Conservation (phyloP, 352 stramenopile species). For the Pelagophyceae sp. region DNA sequence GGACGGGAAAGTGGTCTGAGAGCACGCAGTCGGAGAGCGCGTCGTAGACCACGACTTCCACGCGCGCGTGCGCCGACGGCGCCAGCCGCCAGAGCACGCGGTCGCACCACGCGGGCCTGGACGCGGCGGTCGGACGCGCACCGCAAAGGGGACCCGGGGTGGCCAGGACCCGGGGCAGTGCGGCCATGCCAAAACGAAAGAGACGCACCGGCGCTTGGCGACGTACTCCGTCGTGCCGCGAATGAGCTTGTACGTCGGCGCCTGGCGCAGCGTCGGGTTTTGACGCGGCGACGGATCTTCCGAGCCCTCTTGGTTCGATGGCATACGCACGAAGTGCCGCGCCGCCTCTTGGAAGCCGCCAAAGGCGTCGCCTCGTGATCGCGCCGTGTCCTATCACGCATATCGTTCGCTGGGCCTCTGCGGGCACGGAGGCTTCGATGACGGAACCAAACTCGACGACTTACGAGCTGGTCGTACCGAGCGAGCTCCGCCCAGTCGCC, state of each 20-base stretch:
- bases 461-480: background rate
- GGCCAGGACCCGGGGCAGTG: too few species aligned
- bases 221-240: background rate
- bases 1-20: background rate
- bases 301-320: too few species aligned
- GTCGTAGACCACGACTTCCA: background rate
- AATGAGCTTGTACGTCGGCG: constrained; percentile 18
- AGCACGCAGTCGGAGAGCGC: background rate
- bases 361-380: background rate
- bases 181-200: too few species aligned
- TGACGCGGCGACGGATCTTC: too few species aligned
- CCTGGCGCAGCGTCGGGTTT: too few species aligned
- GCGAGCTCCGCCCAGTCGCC: background rate
- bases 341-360: constrained; percentile 2
- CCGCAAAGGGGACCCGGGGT: too few species aligned
- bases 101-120: constrained; percentile 17
- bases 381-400: too few species aligned
- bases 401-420: too few species aligned
- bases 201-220: background rate
- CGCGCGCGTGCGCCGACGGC: background rate
- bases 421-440: too few species aligned
- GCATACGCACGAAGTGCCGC: background rate
- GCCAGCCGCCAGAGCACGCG: background rate
- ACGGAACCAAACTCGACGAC: too few species aligned
- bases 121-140: too few species aligned